Evolutionary conservation across 2,329 filamentous ascomycete genomes (phyloP).

Genomic region (Arthroderma sp.): DNA sequence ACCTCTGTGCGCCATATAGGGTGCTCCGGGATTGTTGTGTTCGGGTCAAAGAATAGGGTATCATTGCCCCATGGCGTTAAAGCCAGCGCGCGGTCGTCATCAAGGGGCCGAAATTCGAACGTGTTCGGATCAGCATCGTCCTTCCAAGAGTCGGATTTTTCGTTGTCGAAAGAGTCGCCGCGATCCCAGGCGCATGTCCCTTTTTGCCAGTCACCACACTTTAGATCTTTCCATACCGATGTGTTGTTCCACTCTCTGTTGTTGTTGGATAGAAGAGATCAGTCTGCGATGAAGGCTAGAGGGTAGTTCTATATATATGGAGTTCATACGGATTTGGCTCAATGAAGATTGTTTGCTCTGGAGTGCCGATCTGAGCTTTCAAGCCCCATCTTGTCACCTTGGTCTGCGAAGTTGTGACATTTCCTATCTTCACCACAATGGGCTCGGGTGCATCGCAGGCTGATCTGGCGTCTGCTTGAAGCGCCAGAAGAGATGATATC

Average conservation of each 20-base stretch:
- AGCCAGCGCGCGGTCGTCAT: too few species aligned
- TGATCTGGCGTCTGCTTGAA: background rate
- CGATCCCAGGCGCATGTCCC: constrained; percentile 4
- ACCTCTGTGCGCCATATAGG: constrained; percentile 2
- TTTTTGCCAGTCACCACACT: background rate
- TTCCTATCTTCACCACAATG: constrained; percentile 2
- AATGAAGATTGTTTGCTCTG: constrained; percentile 3
- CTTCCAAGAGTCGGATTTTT: constrained; percentile 1
- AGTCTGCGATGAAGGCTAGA: too few species aligned
- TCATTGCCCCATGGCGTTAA: constrained; percentile 5
- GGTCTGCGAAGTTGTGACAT: constrained; percentile 1
- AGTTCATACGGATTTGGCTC: constrained; percentile 3
- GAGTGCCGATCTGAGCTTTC: constrained; percentile 3
- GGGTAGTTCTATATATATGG: too few species aligned
- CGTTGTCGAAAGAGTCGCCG: constrained; percentile 2
- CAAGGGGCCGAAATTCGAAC: background rate
- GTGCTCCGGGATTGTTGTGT: constrained; percentile 1
- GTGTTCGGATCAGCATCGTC: background rate
- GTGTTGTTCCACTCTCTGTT: constrained; percentile 7
- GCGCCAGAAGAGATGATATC: too few species aligned
- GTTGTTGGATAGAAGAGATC: too few species aligned
- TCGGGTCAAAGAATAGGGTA: background rate
- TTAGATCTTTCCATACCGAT: constrained; percentile 1
- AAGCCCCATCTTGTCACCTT: constrained; percentile 5
- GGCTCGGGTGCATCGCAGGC: background rate